phyloP scores from a whole-genome alignment of 306 rosid species.

The Cotoneaster glaucophyllus region DNA sequence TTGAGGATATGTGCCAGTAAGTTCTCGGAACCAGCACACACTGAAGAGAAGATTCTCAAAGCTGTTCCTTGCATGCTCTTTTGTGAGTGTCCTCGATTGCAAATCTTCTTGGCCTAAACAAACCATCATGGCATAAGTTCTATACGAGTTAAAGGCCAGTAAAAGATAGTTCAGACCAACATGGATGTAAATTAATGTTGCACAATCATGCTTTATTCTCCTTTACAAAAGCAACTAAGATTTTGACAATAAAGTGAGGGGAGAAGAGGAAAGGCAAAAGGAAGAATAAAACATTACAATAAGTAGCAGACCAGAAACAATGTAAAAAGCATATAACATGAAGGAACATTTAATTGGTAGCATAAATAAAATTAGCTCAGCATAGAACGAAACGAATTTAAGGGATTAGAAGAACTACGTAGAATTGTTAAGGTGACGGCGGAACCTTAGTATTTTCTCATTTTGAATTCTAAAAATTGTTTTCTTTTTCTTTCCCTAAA shows the following conservation, averaged over 20 bases:
- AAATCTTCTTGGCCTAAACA: slow-evolving; percentile 57
- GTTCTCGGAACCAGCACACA: slow-evolving; percentile 87
- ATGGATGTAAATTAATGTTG: neutral
- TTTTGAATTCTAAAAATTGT: no score
- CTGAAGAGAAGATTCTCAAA: slow-evolving; percentile 94
- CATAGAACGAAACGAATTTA: neutral
- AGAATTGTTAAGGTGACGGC: no score
- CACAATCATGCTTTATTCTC: neutral
- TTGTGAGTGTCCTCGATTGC: slow-evolving; percentile 76
- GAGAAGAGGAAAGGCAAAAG: neutral
- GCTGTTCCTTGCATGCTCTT: slow-evolving; percentile 96
- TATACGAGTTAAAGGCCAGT: neutral
- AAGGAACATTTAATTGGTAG: neutral
- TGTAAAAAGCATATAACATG: neutral
- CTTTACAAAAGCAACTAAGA: neutral
- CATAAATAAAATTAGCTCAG: neutral
- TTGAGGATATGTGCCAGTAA: slow-evolving; percentile 73
- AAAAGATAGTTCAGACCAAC: neutral
- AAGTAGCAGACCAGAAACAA: neutral
- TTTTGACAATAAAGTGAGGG: neutral
- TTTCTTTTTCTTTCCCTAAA: no score
- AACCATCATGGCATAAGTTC: slow-evolving; percentile 4
- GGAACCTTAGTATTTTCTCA: no score
- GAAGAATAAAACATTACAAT: neutral
- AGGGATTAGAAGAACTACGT: no score